Evolutionary conservation across 305 asterid species (phyloP), one percentile per base, ranked within the genome.

Genomic region (Solanum hybrid): DNA sequence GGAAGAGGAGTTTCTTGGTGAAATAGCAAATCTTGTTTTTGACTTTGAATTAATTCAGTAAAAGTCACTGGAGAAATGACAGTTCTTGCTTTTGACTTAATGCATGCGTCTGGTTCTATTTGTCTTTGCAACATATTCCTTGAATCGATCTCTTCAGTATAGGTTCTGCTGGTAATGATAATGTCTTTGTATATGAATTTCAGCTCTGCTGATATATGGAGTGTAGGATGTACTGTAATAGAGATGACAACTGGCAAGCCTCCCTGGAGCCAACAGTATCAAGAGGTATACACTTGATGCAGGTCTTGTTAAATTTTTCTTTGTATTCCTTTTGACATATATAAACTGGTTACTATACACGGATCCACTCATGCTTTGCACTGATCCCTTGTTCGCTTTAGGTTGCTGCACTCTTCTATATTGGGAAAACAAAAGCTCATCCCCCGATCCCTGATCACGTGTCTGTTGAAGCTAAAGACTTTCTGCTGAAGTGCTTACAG

Each of bases 171-270:
- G 79, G 17, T 42, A 51, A 88, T 89, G 86, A 76, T 90, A 29
- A 31, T 84, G 73, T 31, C 75, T 36, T 46, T 32, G 88, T 22
- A 12, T 85, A 22, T 60, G 77, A 60, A 32, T 56, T 85, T 34
- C 88, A 98, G 98, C 92, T 96, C 99, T 75, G 99, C 99, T 51
- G 99, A 97, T 93, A 95, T 97, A 93, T 97, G 99, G 99, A 97
- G 99, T 90, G 99, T 97, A 91, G 99, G 99, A 86, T 97, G 99
- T 93, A 97, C 99, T 35, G 96, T 96, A 77, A 96, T 97, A 89
- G 99, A 97, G 96, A 97, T 97, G 99, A 99, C 98, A 34, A 97
- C 99, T 72, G 99, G 99, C 88, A 97, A 96, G 94, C 98, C 99
- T 92, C 99, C 99, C 79, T 97, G 99, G 99, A 97, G 99, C 92